Evolutionary conservation across 1,284 basidiomycete genomes (phyloP), one percentile per base, ranked within the genome.

Genomic region (Malassezia brasiliensis): DNA sequence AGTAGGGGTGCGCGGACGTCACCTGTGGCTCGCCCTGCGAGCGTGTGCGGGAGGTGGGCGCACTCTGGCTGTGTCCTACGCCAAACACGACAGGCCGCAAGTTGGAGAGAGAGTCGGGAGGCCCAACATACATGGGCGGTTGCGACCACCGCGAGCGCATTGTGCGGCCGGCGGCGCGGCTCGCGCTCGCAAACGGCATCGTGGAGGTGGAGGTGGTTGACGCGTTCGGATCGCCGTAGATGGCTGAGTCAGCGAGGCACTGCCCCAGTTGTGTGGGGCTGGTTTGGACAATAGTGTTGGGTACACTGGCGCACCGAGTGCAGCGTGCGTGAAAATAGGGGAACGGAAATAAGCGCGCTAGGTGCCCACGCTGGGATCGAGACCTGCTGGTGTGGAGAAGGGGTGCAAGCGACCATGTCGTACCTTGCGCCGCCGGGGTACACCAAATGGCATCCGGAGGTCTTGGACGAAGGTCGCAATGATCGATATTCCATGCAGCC

Each of bases 21-120:
- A 14, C n/a, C 10, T 15, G 38, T 2, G 38, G 1, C 22, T 40
- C 38, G 10, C 38, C 9, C 38, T 22, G 5, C 28, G 17, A 9
- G 12, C 25, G 17, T 8, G 22, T n/a, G 36, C 12, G 25, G 10
- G 30, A n/a, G n/a, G 14, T 11, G 17, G 1, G 10, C 25, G 41
- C 30, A 19, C 25, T 6, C 14, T 19, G 28, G n/a, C 41, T 47
- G 3, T 34, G 37, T 12, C 17, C 14, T 32, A 35, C 36, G 14
- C 62, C 62, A 42, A 71, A 72, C n/a, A 61, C 58, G n/a, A 72
- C 38, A 9, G 70, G 70, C 0, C 70, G 67, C 31, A 73, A 56
- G 45, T 72, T 68, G 44, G 63, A 66, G 49, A 72, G 56, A 15
- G 66, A 53, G 48, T 73, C 67, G 5, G 69, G 65, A 0, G 64